These are phyloP conservation scores for Lepiota brunneoincarnata DNA, from an alignment of 768 basidiomycete species.

Conservation along the genomic window DNA sequence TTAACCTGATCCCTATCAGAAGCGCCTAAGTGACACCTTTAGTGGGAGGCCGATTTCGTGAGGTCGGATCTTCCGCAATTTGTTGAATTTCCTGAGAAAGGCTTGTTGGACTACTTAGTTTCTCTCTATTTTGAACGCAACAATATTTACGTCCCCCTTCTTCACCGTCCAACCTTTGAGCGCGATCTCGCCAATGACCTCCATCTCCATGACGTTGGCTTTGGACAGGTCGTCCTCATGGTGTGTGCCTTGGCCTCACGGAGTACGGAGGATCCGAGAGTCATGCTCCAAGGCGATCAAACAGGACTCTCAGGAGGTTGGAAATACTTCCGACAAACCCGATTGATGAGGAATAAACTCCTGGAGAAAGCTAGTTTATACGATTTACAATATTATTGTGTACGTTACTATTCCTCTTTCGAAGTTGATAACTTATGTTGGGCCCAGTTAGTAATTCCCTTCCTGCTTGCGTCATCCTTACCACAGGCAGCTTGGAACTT, in stretches of 20 bases:
- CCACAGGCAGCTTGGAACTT: constrained; percentile 57
- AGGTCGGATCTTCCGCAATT: constrained; percentile 18
- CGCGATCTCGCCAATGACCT: constrained; percentile 40
- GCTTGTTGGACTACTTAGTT: constrained; percentile 49
- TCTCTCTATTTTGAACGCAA: constrained; percentile 54
- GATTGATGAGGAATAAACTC: constrained; percentile 55
- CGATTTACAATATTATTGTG: constrained; percentile 70
- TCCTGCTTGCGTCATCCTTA: constrained; percentile 41
- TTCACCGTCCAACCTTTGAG: constrained; percentile 69
- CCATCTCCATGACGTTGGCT: constrained; percentile 47
- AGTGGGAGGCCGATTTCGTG: constrained; percentile 37
- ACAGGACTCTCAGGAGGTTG: constrained; percentile 51
- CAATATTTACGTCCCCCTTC: constrained; percentile 53
- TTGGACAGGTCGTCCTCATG: constrained; percentile 56
- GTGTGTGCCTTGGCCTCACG: constrained; percentile 64
- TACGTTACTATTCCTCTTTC: constrained; percentile 33
- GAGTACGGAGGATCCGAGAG: constrained; percentile 50
- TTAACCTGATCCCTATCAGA: not conserved
- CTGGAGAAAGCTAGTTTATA: constrained; percentile 57
- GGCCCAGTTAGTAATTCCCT: constrained; percentile 27
- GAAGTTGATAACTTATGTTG: not conserved
- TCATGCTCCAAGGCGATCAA: constrained; percentile 31
- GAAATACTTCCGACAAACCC: constrained; percentile 61
- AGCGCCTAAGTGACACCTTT: not conserved
- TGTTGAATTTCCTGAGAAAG: constrained; percentile 45